Evolutionary conservation across 331 rosid species (phyloP).

Genomic region (Dryas integrifolia): DNA sequence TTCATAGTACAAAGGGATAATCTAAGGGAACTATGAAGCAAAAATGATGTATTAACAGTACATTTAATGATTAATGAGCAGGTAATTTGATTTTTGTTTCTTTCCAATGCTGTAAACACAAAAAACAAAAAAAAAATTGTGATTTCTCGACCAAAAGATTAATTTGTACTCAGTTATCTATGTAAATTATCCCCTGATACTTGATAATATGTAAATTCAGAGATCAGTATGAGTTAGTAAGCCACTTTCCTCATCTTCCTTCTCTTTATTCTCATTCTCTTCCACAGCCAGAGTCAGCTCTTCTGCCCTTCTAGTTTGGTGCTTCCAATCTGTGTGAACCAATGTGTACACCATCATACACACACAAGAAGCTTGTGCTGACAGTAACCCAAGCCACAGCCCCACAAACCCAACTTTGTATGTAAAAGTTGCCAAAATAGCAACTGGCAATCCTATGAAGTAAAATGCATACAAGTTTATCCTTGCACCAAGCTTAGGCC

Average conservation of each 20-base stretch:
- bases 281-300: conserved; percentile 37
- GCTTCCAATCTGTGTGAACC: conserved; percentile 74
- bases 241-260: conserved; percentile 50
- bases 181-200: neutral
- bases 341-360: conserved; percentile 64
- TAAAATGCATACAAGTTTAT: conserved; percentile 83
- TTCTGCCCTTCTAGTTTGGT: conserved; percentile 62
- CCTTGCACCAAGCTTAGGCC: conserved; percentile 77
- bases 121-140: neutral
- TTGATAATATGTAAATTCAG: conserved; percentile 28
- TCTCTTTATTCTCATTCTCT: conserved; percentile 21
- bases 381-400: conserved; percentile 74
- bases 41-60: conserved; percentile 15
- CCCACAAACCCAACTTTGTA: conserved; percentile 59
- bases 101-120: conserved; percentile 11
- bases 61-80: neutral
- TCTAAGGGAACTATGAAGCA: neutral
- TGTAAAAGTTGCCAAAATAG: conserved; percentile 51
- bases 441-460: conserved; percentile 69
- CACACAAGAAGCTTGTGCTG: conserved; percentile 74
- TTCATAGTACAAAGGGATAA: neutral
- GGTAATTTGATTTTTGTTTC: neutral
- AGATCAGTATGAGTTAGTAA: conserved; percentile 37
- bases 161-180: conserved; percentile 24
- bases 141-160: conserved; percentile 17